Base-by-base conservation (phyloP, 2,329 filamentous ascomycete genomes). In the Helotiales sp. region DNA sequence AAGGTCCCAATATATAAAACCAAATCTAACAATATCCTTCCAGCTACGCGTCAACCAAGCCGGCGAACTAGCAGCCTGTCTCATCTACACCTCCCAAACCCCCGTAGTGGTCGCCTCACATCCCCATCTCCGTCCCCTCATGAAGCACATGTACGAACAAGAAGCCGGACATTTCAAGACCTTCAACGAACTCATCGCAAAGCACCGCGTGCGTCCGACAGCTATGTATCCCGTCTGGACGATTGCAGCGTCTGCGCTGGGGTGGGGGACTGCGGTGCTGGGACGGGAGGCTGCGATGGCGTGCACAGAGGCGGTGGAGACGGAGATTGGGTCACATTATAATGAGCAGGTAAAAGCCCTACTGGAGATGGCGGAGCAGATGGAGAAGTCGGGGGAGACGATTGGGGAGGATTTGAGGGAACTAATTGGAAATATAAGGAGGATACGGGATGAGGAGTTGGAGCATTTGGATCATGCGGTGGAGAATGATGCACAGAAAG, bases 131-230 rank as follows among this genome's bases (percentile, higher is more conserved):
- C 90, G 93, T 6, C 91, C 93, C 0, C 82, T 98, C 34, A 97
- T 99, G 93, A 88, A 90, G 74, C 96, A 98, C 85, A 99, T 99
- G 96, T 94, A 97, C 32, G 93, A 96, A 75, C 96, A 99, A 79
- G 96, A 99, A 83, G 93, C 88, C 13, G 91, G 89, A 8, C 96
- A 99, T 80, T 89, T 98, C 73, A 80, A 82, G 3, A 96, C 90
- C 40, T 99, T 98, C 85, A 97, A 97, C 79, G 75, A 83, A 2
- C 85, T 98, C 28, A 83, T 98, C 4, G 89, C 91, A 20, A 91
- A 90, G 75, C 96, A 98, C 79, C 93, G 93, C 65, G 89, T 99
- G 61, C 92, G 96, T 0, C 96, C 96, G 0, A 97, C 96, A 0
- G 92, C 91, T 13, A 91, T 99, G 82, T 97, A 96, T 76, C 96